phyloP scores from a whole-genome alignment of 768 basidiomycete species.

The Phaeotremella skinneri region DNA sequence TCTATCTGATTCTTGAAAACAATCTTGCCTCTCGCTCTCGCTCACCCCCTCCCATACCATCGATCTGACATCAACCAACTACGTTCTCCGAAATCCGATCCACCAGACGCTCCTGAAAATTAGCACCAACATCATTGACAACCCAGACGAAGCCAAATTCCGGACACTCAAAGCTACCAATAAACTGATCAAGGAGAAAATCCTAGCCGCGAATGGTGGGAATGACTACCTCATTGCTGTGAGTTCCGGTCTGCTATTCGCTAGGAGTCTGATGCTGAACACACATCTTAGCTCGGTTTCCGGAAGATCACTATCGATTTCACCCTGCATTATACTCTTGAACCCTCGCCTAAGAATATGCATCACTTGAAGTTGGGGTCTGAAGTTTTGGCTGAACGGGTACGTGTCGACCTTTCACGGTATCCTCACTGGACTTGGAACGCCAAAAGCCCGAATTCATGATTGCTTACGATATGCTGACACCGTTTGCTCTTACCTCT shows the following conservation, averaged over 20 bases:
- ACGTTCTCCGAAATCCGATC: no score
- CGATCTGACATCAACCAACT: no score
- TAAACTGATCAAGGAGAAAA: conserved; percentile 34
- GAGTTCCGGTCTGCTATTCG: conserved; percentile 4
- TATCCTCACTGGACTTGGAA: neutral
- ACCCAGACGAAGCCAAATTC: conserved; percentile 37
- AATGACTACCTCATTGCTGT: conserved; percentile 44
- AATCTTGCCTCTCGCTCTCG: no score
- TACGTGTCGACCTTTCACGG: conserved; percentile 24
- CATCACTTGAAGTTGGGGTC: conserved; percentile 34
- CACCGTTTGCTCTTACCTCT: neutral
- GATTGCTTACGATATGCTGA: no score
- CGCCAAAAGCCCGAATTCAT: neutral
- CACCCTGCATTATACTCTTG: conserved; percentile 25
- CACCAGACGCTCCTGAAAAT: conserved; percentile 49
- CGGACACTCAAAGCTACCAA: conserved; percentile 35
- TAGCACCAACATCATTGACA: conserved; percentile 32
- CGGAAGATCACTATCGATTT: conserved; percentile 36
- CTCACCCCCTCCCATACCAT: no score
- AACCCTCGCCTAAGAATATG: conserved; percentile 28
- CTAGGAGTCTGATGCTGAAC: neutral
- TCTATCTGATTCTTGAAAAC: no score
- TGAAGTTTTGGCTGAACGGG: conserved; percentile 35
- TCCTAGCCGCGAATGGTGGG: conserved; percentile 35
- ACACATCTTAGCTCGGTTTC: conserved; percentile 38